Percentiles rank a stretch among this genome's conserved stretches.
Conservation (phyloP, 1,139 yeast genomes). For the Wickerhamomyces sp. region DNA sequence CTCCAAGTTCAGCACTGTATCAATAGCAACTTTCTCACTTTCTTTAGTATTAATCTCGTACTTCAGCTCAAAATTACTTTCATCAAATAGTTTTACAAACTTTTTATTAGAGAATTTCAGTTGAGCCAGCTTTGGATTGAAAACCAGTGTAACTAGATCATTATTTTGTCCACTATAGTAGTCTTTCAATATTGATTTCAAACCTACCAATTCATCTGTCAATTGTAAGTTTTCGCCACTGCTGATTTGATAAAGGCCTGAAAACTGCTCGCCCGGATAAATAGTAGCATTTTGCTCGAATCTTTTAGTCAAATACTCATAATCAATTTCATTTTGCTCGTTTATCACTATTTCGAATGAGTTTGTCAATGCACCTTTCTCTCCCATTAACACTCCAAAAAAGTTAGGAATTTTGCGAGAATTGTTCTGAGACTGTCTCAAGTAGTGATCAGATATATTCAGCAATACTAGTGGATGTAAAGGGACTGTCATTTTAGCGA, state of each 20-base stretch:
- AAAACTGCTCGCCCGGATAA: slow-evolving; percentile 4
- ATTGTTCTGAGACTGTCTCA: neutral
- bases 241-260: slow-evolving; percentile 7
- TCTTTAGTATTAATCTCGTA: slow-evolving; percentile 10
- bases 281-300: slow-evolving; percentile 6
- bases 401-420: neutral
- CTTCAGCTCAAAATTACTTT: slow-evolving; percentile 7
- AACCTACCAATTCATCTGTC: slow-evolving; percentile 2
- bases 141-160: slow-evolving; percentile 16
- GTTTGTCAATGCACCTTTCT: no score
- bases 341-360: slow-evolving; percentile 5
- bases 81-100: slow-evolving; percentile 11
- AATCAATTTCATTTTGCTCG: neutral
- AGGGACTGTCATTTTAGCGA: slow-evolving; percentile 1
- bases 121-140: slow-evolving; percentile 11
- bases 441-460: slow-evolving; percentile 7
- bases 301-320: slow-evolving; percentile 2
- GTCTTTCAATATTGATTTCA: slow-evolving; percentile 4
- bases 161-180: slow-evolving; percentile 3
- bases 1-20: slow-evolving; percentile 15
- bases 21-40: slow-evolving; percentile 21
- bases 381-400: slow-evolving; percentile 7
- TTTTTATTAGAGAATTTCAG: slow-evolving; percentile 14
- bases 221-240: neutral
- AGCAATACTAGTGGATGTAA: slow-evolving; percentile 9